These are phyloP conservation scores for Polytrichum commune DNA, from an alignment of 225 moss, liverwort and hornwort genomes.

Conservation along the genomic window DNA sequence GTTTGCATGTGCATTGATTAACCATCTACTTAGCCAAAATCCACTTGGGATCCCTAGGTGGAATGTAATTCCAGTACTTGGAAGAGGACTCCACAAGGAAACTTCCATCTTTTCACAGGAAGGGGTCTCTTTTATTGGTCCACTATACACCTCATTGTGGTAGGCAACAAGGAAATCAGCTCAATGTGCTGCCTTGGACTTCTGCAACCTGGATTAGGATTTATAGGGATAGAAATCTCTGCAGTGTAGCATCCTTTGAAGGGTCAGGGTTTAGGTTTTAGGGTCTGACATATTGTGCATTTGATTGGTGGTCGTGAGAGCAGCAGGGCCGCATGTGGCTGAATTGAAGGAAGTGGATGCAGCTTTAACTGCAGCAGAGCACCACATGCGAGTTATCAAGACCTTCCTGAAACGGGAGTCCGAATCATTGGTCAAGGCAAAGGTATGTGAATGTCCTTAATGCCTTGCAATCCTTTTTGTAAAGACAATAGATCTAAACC, in stretches of 20 bases:
- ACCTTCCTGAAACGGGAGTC: conserved; percentile 57
- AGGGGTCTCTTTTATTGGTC: neutral
- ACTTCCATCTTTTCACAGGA: neutral
- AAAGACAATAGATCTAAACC: no score
- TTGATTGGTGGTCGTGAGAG: conserved; percentile 6
- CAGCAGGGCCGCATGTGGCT: conserved; percentile 38
- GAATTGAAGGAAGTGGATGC: conserved; percentile 68
- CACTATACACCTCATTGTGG: neutral
- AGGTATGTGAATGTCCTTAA: conserved; percentile 49
- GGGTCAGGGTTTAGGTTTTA: no score
- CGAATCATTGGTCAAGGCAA: conserved; percentile 63
- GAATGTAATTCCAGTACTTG: no score
- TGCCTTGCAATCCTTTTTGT: no score
- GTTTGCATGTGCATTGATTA: no score
- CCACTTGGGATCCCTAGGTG: no score
- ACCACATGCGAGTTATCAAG: conserved; percentile 68
- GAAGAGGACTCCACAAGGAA: neutral
- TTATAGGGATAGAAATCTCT: neutral
- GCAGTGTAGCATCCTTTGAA: no score
- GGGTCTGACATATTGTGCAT: neutral
- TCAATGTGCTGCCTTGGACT: neutral
- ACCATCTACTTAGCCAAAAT: no score
- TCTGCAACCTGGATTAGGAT: neutral
- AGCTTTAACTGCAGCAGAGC: conserved; percentile 64
- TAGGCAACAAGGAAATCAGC: conserved; percentile 6